Base-by-base conservation (phyloP, 2,329 filamentous ascomycete genomes). In the Incumbomyces delicatus region DNA sequence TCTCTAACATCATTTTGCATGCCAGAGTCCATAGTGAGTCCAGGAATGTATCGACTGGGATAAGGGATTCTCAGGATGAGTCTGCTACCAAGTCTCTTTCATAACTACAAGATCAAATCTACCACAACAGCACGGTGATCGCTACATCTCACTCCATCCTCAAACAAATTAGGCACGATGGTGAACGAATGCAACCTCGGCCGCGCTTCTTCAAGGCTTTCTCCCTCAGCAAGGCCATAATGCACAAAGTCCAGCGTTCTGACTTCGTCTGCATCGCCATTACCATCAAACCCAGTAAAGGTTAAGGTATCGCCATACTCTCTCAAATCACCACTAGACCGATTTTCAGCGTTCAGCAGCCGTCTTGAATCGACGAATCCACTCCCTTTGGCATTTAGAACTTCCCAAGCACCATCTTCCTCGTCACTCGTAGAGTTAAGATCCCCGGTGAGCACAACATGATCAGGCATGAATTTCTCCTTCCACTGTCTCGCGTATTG, bases 91-190 rank as follows among this genome's bases (percentile, higher is more conserved):
- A 27, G 22, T 8, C 22, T 35, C 5, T n/a, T 35, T 35, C 13
- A 6, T 35, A 17, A 12, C 30, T 33, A 54, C 52, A 18, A 63
- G 60, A 64, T 3, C n/a, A 42, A n/a, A 27, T 79, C 76, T 2
- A 69, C 72, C 38, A 79, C 69, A 4, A 80, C 76, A 38, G 71
- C 73, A 38, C 74, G 65, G 58, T 80, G 77, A 56, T 80, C 77
- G 48, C 73, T 78, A 46, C 63, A 67, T 53, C 67, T 75, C 2
- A 78, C 62, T 1, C 68, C 70, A 53, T 77, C 72, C 37, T 80
- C 76, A 53, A 78, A 79, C 38, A 60, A 58, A 53, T 75, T 80
- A 8, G 66, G 60, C 40, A 79, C 55, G 2, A 78, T 75, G 7
- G 69, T 67, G 58, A 75, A 78, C 2, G 64, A 70, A 49, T 67